Conservation (phyloP, 1,284 basidiomycete genomes). For the Phaffia rhodozyma region DNA sequence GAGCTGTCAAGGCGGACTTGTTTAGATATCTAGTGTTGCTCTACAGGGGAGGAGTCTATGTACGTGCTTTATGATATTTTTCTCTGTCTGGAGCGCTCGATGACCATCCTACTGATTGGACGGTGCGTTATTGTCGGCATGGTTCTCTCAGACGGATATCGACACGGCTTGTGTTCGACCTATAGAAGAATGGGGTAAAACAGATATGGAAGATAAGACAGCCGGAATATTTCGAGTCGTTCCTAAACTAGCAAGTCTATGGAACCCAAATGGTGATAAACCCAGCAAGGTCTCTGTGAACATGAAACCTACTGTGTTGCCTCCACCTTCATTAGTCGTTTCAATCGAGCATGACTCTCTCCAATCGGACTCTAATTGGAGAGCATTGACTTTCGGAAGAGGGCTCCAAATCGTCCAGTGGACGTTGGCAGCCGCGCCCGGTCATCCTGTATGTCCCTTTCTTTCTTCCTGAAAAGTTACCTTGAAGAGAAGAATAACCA, state of each 20-base stretch:
- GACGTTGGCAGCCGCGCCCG: slow-evolving; percentile 26
- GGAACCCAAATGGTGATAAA: slow-evolving; percentile 22
- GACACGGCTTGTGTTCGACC: not conserved
- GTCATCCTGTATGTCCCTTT: slow-evolving; percentile 22
- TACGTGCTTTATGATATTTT: not conserved
- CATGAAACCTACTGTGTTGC: not conserved
- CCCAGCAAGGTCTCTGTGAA: slow-evolving; percentile 3
- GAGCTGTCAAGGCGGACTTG: slow-evolving; percentile 2
- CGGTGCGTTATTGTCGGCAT: not conserved
- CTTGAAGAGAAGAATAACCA: too few relatives aligned
- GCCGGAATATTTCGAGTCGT: not conserved
- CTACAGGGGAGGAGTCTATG: slow-evolving; percentile 5
- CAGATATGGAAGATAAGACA: not conserved
- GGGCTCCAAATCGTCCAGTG: slow-evolving; percentile 26
- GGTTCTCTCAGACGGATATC: too few relatives aligned
- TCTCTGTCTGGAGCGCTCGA: not conserved
- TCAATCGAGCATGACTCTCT: slow-evolving; percentile 20
- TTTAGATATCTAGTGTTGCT: slow-evolving; percentile 10
- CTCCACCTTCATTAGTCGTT: slow-evolving; percentile 18
- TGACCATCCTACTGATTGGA: not conserved
- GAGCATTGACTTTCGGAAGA: slow-evolving; percentile 6
- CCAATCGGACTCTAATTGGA: slow-evolving; percentile 15
- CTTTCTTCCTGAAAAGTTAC: not conserved
- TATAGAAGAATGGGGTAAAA: slow-evolving; percentile 11
- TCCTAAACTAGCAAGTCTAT: slow-evolving; percentile 18